These are phyloP conservation scores for Penstemon newberryi DNA, from an alignment of 257 asterid species.

Conservation along the genomic window DNA sequence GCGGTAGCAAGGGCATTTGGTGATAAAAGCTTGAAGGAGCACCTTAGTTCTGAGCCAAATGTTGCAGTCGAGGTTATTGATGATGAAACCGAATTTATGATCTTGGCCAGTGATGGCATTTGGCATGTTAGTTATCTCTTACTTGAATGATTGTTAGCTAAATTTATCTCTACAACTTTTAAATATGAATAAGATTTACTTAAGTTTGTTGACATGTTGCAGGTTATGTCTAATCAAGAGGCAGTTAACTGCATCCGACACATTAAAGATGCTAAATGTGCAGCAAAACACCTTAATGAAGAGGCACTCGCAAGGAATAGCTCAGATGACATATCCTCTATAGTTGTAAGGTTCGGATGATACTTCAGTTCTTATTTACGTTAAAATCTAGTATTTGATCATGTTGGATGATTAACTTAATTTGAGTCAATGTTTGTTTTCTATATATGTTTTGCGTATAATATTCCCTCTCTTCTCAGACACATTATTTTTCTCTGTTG, in stretches of 20 bases:
- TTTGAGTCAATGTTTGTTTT: background rate
- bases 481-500: background rate
- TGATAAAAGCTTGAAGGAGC: constrained; percentile 83
- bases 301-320: constrained; percentile 74
- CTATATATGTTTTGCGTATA: background rate
- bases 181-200: too few relatives aligned
- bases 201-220: background rate
- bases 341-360: constrained; percentile 71
- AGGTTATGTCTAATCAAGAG: constrained; percentile 93
- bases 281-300: constrained; percentile 69
- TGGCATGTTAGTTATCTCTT: constrained; percentile 63
- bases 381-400: too few relatives aligned
- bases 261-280: constrained; percentile 61
- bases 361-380: background rate
- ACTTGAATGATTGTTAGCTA: background rate
- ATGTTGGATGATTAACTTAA: background rate
- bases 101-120: constrained; percentile 93
- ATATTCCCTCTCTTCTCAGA: background rate
- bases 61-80: constrained; percentile 58
- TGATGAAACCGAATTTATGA: constrained; percentile 64
- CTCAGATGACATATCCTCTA: constrained; percentile 73
- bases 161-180: background rate
- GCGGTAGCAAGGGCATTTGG: constrained; percentile 99
- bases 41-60: constrained; percentile 88
- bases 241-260: constrained; percentile 75